Evolutionary conservation across 805 yeast genomes (phyloP).

Genomic region (Isabelozyma pseudorhagii): DNA sequence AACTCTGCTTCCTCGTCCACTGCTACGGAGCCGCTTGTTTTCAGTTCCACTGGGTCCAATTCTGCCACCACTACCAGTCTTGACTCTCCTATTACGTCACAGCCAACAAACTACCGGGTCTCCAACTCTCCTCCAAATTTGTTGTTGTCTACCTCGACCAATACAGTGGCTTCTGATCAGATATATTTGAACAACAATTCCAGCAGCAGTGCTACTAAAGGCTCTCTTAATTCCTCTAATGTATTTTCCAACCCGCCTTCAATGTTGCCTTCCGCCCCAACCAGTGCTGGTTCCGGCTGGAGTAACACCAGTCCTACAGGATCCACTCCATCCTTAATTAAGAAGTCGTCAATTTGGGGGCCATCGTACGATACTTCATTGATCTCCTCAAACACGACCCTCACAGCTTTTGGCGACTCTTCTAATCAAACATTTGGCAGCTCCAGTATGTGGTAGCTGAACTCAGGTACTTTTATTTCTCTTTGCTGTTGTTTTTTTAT

Average conservation of each 20-base stretch:
- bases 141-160: slow-evolving; percentile 9
- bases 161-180: slow-evolving; percentile 3
- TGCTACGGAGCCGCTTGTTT: neutral
- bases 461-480: neutral
- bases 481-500: slow-evolving; percentile 1
- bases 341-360: slow-evolving; percentile 21
- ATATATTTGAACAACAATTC: slow-evolving; percentile 2
- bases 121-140: slow-evolving; percentile 21
- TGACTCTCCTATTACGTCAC: neutral
- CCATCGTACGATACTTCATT: slow-evolving; percentile 5
- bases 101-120: neutral
- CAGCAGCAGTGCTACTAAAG: slow-evolving; percentile 2
- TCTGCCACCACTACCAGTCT: slow-evolving; percentile 14
- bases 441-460: slow-evolving; percentile 16
- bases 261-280: slow-evolving; percentile 6
- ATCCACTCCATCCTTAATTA: slow-evolving; percentile 1
- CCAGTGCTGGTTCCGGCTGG: slow-evolving; percentile 5
- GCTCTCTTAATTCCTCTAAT: slow-evolving; percentile 1
- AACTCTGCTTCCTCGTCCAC: neutral
- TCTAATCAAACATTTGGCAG: slow-evolving; percentile 9
- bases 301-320: slow-evolving; percentile 4
- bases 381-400: neutral
- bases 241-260: slow-evolving; percentile 16
- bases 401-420: neutral
- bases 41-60: slow-evolving; percentile 11